Evolutionary conservation across 2,329 filamentous ascomycete genomes (phyloP), one percentile per base, ranked within the genome.

Genomic region (Fusarium pilosicola): DNA sequence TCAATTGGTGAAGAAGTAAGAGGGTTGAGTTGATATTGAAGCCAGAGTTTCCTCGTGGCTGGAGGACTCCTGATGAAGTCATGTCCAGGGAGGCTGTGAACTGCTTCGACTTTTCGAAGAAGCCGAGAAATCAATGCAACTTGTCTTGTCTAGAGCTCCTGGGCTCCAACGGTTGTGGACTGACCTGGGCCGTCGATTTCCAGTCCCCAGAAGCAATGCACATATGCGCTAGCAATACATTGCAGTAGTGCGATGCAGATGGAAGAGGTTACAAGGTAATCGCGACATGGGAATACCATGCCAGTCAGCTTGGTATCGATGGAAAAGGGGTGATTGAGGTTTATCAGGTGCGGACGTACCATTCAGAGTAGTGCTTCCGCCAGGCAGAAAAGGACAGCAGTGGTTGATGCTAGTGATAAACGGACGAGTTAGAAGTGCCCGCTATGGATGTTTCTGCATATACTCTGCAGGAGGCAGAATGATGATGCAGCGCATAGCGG

Each of bases 191-290:
- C 71, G 69, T 52, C 44, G 45, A 61, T 73, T 70, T 71, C 68
- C 68, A 74, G 64, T 65, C 52, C 48, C 42, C 58, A 70, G 60
- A 70, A 65, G 62, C 57, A 55, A 66, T 67, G 66, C 54, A 66
- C 52, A 66, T 24, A 44, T 62, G 55, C 71, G 71, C 76, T 78
- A 78, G 73, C 55, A 68, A 59, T 36, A 58, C 56, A 42, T 32
- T 76, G 76, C 76, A 78, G 76, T 78, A 77, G 76, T 65, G 74
- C 55, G 63, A 73, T 78, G 74, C 74, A 76, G 54, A 59, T 65
- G 54, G 59, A 62, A 42, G 45, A 65, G 57, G 55, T 61, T 66
- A 64, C 65, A 69, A 26, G 59, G 38, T 45, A 68, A 70, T 70
- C 57, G 52, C 52, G 62, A 59, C 69, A 72, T 70, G 61, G 69